Percentiles rank a stretch among this genome's conserved stretches.
phyloP scores from a whole-genome alignment of 2,329 filamentous ascomycete genomes.

The Colletotrichum sp. region DNA sequence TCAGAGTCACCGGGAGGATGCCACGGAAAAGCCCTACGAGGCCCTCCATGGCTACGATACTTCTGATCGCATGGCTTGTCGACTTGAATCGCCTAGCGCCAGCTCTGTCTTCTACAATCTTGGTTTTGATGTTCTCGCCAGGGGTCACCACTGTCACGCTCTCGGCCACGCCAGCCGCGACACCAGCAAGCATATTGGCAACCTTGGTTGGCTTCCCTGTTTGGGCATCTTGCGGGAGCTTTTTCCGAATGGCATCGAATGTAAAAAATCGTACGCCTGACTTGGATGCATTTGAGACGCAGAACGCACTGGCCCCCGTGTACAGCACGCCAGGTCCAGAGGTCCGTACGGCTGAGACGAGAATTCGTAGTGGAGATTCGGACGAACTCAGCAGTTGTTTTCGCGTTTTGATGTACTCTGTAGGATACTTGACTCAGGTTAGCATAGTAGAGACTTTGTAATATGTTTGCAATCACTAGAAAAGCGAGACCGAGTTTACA shows the following conservation, averaged over 20 bases:
- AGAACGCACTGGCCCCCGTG: slow-evolving; percentile 21
- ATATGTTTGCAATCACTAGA: neutral
- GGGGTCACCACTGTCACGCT: slow-evolving; percentile 29
- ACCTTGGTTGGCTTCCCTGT: slow-evolving; percentile 13
- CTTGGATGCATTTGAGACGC: slow-evolving; percentile 24
- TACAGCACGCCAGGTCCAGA: slow-evolving; percentile 13
- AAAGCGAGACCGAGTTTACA: neutral
- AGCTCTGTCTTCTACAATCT: slow-evolving; percentile 27
- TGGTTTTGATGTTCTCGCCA: slow-evolving; percentile 30
- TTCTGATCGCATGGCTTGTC: neutral
- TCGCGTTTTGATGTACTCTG: slow-evolving; percentile 17
- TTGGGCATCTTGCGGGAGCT: slow-evolving; percentile 1
- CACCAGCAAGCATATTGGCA: slow-evolving; percentile 26
- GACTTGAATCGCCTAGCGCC: slow-evolving; percentile 7
- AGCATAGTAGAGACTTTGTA: neutral
- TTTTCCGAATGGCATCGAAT: slow-evolving; percentile 23
- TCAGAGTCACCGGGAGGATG: slow-evolving; percentile 23
- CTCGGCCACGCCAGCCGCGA: slow-evolving; percentile 26
- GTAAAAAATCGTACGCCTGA: slow-evolving; percentile 28
- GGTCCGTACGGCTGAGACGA: neutral
- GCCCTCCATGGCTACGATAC: neutral
- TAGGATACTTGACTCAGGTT: neutral
- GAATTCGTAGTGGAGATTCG: neutral
- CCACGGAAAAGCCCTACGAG: slow-evolving; percentile 21
- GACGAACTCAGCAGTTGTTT: slow-evolving; percentile 17